Conservation (phyloP, 2,329 filamentous ascomycete species). For the Lasiodiplodia gonubiensis region DNA sequence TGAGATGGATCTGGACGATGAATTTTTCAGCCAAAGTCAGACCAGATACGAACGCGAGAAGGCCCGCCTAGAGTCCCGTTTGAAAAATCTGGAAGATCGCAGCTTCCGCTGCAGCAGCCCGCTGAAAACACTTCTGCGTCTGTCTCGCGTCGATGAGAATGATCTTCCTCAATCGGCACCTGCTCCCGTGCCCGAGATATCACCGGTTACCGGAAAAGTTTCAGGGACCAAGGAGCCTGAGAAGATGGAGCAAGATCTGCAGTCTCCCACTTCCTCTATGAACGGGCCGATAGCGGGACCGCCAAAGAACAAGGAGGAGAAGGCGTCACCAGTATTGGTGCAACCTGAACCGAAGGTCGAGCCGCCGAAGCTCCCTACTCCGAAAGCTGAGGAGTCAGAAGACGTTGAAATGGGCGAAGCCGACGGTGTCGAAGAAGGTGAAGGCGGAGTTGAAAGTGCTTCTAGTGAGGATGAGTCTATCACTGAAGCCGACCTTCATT, state of each 20-base stretch:
- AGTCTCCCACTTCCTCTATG: background rate
- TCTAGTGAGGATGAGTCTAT: slow-evolving; percentile 34
- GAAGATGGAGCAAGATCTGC: slow-evolving; percentile 6
- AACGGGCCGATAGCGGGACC: background rate
- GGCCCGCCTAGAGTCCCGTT: slow-evolving; percentile 50
- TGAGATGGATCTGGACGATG: slow-evolving; percentile 54
- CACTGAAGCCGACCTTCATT: slow-evolving; percentile 48
- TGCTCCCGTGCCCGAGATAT: slow-evolving; percentile 27
- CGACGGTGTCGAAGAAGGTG: slow-evolving; percentile 29
- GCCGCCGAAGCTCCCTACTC: slow-evolving; percentile 38
- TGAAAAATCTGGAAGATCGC: slow-evolving; percentile 50
- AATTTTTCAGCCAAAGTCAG: slow-evolving; percentile 50
- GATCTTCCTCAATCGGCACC: slow-evolving; percentile 35
- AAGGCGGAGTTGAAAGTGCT: slow-evolving; percentile 27
- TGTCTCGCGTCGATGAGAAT: slow-evolving; percentile 46
- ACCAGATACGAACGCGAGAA: slow-evolving; percentile 55
- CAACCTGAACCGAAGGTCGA: background rate
- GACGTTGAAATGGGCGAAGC: slow-evolving; percentile 34
- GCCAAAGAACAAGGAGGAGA: slow-evolving; percentile 5
- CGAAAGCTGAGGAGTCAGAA: slow-evolving; percentile 43
- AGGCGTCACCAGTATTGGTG: background rate
- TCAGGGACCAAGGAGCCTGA: background rate
- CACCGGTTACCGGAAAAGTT: background rate
- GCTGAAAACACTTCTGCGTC: slow-evolving; percentile 50
- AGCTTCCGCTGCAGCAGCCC: slow-evolving; percentile 52